Evolutionary conservation across 805 yeast genomes (phyloP), one percentile per base, ranked within the genome.

Genomic region (Candida boleticola): DNA sequence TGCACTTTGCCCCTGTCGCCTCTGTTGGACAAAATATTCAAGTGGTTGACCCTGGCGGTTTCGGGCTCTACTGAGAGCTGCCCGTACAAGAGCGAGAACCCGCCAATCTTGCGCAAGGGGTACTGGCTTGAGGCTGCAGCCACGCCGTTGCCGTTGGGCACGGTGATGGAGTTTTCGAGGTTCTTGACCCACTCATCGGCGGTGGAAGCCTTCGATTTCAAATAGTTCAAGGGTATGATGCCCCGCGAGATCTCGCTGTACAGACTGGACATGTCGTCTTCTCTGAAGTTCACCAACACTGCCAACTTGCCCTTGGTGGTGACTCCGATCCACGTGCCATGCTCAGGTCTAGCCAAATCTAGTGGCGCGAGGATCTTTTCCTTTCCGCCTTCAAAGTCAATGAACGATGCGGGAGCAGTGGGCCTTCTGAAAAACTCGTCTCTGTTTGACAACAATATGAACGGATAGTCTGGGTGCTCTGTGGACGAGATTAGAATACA

Each of bases 251-350:
- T 56, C 34, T 66, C 65, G 38, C 71, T 58, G 3, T 11, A 42
- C 66, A 46, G 23, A 53, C 46, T 16, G 43, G 42, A 21, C 42
- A 48, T 14, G 17, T 52, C 48, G 38, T 63, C 60, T 51, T 85
- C 93, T 37, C 86, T 65, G 57, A 78, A 81, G 57, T 92, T 92
- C 14, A 93, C 82, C 21, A 92, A 71, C 2, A 85, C 85, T 0
- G 95, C 85, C 1, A 90, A 44, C 45, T 74, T 71, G 0, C 88
- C 88, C 2, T 51, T 57, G 23, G 67, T 66, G 31, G 79, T 73
- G 1, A 85, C 74, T 0, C 96, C 97, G 1, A 88, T 78, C 99
- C 99, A 93, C 0, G 97, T 87, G 1, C 99, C 97, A 48, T 79
- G 87, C 42, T 81, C 89, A 1, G 70, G 63, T 27, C 89, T 61